Conservation (phyloP, 2,329 filamentous ascomycete genomes). For the Xylariaceae sp. region DNA sequence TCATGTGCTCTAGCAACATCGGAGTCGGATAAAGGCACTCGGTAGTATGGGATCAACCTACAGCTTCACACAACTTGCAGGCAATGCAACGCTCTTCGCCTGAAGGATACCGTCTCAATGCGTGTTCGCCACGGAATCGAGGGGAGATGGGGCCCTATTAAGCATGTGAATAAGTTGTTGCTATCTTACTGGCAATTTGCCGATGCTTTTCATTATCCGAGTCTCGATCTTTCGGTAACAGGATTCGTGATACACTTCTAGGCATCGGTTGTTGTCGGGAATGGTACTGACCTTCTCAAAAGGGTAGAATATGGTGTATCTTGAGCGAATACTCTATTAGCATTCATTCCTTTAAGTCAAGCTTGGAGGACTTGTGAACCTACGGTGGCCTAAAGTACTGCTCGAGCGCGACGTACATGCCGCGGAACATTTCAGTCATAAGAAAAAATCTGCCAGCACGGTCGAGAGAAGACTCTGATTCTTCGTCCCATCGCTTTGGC, state of each 20-base stretch:
- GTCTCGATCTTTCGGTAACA: background rate
- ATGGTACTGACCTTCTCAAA: slow-evolving; percentile 79
- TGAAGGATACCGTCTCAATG: slow-evolving; percentile 91
- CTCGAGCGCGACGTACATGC: slow-evolving; percentile 97
- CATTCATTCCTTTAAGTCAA: background rate
- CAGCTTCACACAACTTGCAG: slow-evolving; percentile 98
- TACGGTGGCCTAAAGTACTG: slow-evolving; percentile 98
- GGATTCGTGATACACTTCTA: background rate
- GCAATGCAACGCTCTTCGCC: slow-evolving; percentile 99
- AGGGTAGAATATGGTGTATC: slow-evolving; percentile 98
- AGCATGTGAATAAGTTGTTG: slow-evolving; percentile 29
- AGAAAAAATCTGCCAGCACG: slow-evolving; percentile 93
- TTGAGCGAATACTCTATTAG: slow-evolving; percentile 49
- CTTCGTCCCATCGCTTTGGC: slow-evolving; percentile 80
- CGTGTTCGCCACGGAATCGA: slow-evolving; percentile 97
- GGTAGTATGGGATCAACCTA: slow-evolving; percentile 41
- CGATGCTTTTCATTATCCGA: background rate
- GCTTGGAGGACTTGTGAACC: slow-evolving; percentile 46
- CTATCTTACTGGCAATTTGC: slow-evolving; percentile 18
- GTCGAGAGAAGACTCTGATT: slow-evolving; percentile 77
- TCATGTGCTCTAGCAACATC: background rate
- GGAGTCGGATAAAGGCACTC: background rate
- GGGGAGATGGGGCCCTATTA: slow-evolving; percentile 89
- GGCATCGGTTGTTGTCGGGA: background rate
- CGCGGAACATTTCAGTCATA: slow-evolving; percentile 91